Conservation (phyloP, 306 rosid genomes). For the Fagus crenata region DNA sequence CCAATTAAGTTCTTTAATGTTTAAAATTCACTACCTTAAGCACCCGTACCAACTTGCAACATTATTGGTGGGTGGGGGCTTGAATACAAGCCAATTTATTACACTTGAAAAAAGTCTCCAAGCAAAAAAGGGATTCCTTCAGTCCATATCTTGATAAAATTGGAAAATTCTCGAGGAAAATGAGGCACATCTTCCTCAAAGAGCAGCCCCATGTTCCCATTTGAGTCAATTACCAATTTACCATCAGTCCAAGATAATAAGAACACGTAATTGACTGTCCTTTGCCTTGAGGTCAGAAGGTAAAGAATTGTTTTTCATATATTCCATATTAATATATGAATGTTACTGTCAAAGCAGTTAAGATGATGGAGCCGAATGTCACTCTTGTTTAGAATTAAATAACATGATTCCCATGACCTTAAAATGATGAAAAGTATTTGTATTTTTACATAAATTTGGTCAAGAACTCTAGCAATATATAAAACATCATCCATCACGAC, state of each 20-base stretch:
- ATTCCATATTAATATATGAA: neutral
- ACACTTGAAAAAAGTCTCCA: neutral
- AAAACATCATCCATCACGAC: neutral
- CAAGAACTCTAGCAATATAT: neutral
- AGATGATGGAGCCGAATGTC: neutral
- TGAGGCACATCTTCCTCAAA: neutral
- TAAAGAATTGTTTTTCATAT: neutral
- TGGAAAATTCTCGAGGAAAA: neutral
- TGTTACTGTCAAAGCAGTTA: neutral
- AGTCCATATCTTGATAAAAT: neutral
- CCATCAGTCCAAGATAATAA: neutral
- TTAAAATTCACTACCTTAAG: neutral
- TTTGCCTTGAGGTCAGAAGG: neutral
- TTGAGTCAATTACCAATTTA: neutral
- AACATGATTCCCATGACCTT: neutral
- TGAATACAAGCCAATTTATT: neutral
- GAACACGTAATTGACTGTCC: neutral
- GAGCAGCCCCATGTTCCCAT: neutral
- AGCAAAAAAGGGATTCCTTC: neutral
- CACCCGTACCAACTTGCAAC: neutral
- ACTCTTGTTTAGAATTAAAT: no score
- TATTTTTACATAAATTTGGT: neutral
- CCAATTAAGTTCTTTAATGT: neutral
- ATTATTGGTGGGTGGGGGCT: conserved; percentile 8
- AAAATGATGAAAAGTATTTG: neutral